These are phyloP conservation scores for Stentor coeruleus DNA, from an alignment of 73 alveolate species.

Conservation along the genomic window DNA sequence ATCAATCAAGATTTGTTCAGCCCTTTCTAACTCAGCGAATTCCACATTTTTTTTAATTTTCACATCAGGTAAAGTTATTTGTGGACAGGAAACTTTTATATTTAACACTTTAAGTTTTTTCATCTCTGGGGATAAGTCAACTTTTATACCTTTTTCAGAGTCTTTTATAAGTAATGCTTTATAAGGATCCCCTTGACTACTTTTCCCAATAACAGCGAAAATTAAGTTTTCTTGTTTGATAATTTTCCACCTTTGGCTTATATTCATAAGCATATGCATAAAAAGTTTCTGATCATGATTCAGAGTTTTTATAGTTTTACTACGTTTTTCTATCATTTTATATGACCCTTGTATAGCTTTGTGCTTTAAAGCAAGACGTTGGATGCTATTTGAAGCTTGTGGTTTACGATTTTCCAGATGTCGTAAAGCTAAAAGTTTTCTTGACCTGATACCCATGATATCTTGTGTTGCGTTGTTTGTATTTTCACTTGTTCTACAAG, in stretches of 20 bases:
- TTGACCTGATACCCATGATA: neutral
- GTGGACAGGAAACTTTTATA: neutral
- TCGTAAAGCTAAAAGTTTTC: neutral
- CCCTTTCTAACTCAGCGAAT: neutral
- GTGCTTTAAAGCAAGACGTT: neutral
- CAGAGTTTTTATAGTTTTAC: neutral
- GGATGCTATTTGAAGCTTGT: neutral
- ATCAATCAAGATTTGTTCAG: neutral
- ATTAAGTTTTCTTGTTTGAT: neutral
- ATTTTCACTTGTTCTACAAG: neutral
- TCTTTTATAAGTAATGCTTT: neutral
- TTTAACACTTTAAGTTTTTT: too few species aligned
- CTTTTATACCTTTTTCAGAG: neutral
- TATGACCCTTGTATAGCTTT: neutral
- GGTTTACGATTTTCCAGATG: neutral
- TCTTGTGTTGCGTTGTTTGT: neutral
- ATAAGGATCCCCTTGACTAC: neutral
- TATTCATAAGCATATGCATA: too few species aligned
- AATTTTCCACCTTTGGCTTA: neutral
- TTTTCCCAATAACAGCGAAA: conserved; percentile 3
- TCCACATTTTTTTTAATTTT: neutral
- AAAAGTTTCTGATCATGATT: neutral
- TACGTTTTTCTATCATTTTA: too few species aligned
- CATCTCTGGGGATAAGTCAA: neutral
- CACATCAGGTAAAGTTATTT: neutral